Percentiles rank a stretch among this genome's conserved stretches.
Conservation (phyloP, 208 protist genomes). For the Leishmania tarentolae region DNA sequence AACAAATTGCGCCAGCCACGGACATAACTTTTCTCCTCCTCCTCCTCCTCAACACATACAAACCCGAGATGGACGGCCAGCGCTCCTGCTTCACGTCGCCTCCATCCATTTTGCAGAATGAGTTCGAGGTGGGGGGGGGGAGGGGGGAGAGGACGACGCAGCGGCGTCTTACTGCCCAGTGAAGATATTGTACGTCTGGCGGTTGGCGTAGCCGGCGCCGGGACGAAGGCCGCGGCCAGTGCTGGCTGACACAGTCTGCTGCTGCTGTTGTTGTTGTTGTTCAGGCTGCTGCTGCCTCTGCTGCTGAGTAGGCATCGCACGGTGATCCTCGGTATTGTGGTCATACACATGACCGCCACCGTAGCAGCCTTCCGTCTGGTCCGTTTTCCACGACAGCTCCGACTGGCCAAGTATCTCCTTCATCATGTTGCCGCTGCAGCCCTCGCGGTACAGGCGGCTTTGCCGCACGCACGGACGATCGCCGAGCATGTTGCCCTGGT, state of each 20-base stretch:
- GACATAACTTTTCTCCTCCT: background rate
- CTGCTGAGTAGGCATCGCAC: conserved; percentile 22
- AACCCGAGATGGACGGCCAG: background rate
- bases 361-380: conserved; percentile 78
- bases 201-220: conserved; percentile 76
- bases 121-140: background rate
- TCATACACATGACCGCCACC: conserved; percentile 70
- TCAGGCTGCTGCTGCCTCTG: conserved; percentile 23
- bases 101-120: background rate
- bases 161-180: conserved; percentile 53
- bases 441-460: conserved; percentile 78
- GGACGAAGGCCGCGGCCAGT: conserved; percentile 66
- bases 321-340: conserved; percentile 54
- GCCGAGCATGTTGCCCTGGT: conserved; percentile 87
- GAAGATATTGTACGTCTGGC: conserved; percentile 89
- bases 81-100: background rate
- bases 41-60: background rate
- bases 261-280: conserved; percentile 25
- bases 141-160: background rate
- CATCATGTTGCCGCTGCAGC: conserved; percentile 83
- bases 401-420: conserved; percentile 84
- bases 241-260: conserved; percentile 28
- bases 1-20: background rate
- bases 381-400: conserved; percentile 84
- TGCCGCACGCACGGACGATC: conserved; percentile 90